Conservation (phyloP, 2,329 filamentous ascomycete genomes). For the Fusarium circinatum region DNA sequence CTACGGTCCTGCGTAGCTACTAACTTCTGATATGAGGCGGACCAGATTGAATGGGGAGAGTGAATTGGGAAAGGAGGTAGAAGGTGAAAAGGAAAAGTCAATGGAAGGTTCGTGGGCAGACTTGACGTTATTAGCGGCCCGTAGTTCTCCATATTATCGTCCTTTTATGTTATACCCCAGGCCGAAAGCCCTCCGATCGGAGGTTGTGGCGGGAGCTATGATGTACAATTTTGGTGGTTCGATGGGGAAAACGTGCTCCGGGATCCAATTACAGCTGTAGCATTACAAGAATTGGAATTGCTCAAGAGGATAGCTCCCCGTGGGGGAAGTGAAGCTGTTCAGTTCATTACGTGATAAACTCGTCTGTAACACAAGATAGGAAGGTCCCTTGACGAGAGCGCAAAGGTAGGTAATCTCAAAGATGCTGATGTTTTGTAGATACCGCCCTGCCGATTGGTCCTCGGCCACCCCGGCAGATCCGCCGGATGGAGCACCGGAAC, state of each 20-base stretch:
- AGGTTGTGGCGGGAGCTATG: constrained; percentile 32
- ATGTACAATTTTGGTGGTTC: constrained; percentile 12
- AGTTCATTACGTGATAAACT: constrained; percentile 29
- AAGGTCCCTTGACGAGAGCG: constrained; percentile 16
- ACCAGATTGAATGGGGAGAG: background rate
- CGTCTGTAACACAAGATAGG: background rate
- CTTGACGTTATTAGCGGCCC: constrained; percentile 29
- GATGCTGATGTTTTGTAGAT: background rate
- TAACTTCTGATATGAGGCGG: fast-evolving
- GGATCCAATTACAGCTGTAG: constrained; percentile 11
- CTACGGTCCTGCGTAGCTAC: background rate
- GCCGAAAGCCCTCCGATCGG: constrained; percentile 32
- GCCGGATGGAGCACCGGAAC: constrained; percentile 13
- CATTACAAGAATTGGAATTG: constrained; percentile 2
- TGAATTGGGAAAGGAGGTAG: background rate
- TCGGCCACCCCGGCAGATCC: constrained; percentile 28
- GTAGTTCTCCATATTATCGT: constrained; percentile 32
- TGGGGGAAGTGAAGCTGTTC: constrained; percentile 19
- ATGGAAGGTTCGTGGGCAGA: constrained; percentile 2
- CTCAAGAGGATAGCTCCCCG: constrained; percentile 6
- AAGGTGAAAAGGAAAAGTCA: constrained; percentile 3
- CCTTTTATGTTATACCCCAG: constrained; percentile 30
- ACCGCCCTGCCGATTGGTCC: constrained; percentile 16
- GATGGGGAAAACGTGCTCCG: constrained; percentile 6
- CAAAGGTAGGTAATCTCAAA: constrained; percentile 8